Percentiles rank a stretch among this genome's conserved stretches.
Conservation (phyloP, 2,329 filamentous ascomycete genomes). For the Botrytis squamosa region DNA sequence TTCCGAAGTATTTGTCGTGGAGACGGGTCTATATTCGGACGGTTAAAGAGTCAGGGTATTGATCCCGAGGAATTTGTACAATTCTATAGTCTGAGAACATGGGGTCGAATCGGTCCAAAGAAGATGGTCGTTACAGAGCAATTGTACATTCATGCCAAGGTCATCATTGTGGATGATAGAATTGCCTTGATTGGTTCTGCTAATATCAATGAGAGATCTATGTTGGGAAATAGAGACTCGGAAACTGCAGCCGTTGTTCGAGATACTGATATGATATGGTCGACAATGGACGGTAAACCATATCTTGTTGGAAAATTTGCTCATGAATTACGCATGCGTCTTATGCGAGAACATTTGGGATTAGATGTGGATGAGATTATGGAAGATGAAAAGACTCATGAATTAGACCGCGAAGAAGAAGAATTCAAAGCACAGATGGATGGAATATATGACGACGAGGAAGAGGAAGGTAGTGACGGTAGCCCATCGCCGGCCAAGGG, state of each 20-base stretch:
- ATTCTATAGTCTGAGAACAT: constrained; percentile 89
- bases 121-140: constrained; percentile 90
- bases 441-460: constrained; percentile 57
- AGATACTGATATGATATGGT: constrained; percentile 89
- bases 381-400: constrained; percentile 71
- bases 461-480: constrained; percentile 25
- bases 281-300: constrained; percentile 84
- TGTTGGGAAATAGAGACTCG: constrained; percentile 88
- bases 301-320: constrained; percentile 91
- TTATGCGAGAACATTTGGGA: constrained; percentile 97
- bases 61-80: constrained; percentile 94
- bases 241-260: constrained; percentile 88
- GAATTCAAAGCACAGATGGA: constrained; percentile 60
- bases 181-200: constrained; percentile 93
- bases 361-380: constrained; percentile 89
- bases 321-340: constrained; percentile 84
- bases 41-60: constrained; percentile 74
- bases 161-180: constrained; percentile 92
- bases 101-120: constrained; percentile 84
- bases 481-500: constrained; percentile 31
- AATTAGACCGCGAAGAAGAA: constrained; percentile 56
- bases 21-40: constrained; percentile 86
- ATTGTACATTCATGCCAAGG: constrained; percentile 96
- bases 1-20: constrained; percentile 95
- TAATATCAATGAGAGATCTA: constrained; percentile 97